Evolutionary conservation across 768 basidiomycete species (phyloP).

Genomic region (Wakefieldia striispora): DNA sequence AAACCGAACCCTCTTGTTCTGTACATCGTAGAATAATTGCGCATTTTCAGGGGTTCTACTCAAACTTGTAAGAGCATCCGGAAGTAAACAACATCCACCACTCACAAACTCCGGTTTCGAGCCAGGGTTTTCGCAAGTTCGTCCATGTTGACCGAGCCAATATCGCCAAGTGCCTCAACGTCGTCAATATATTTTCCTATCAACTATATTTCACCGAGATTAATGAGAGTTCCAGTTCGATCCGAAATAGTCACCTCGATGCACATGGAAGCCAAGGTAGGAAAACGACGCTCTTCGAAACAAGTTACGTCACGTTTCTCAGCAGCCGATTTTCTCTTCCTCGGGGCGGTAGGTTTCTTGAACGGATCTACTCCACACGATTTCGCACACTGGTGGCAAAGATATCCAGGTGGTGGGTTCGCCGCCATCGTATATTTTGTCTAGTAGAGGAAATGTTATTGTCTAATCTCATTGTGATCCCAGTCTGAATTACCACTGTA

Average conservation of each 20-base stretch:
- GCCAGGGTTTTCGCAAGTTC: constrained; percentile 80
- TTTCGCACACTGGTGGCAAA: constrained; percentile 85
- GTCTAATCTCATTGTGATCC: background rate
- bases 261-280: constrained; percentile 74
- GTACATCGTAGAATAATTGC: constrained; percentile 76
- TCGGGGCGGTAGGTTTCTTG: constrained; percentile 66
- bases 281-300: constrained; percentile 69
- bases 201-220: constrained; percentile 43
- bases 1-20: constrained; percentile 64
- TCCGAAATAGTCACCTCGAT: constrained; percentile 52
- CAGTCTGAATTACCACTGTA: constrained; percentile 65
- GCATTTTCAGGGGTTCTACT: constrained; percentile 75
- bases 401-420: constrained; percentile 65
- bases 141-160: constrained; percentile 81
- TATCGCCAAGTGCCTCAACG: constrained; percentile 85
- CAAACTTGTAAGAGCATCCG: background rate
- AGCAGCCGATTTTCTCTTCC: constrained; percentile 58
- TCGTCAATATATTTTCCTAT: constrained; percentile 86
- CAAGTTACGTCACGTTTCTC: constrained; percentile 68
- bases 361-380: constrained; percentile 78
- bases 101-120: constrained; percentile 79
- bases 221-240: background rate
- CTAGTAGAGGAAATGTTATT: constrained; percentile 36
- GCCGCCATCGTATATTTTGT: constrained; percentile 85
- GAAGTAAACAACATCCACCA: constrained; percentile 14